Conservation (phyloP, 2,329 filamentous ascomycete genomes). For the Rhynchosporium agropyri region DNA sequence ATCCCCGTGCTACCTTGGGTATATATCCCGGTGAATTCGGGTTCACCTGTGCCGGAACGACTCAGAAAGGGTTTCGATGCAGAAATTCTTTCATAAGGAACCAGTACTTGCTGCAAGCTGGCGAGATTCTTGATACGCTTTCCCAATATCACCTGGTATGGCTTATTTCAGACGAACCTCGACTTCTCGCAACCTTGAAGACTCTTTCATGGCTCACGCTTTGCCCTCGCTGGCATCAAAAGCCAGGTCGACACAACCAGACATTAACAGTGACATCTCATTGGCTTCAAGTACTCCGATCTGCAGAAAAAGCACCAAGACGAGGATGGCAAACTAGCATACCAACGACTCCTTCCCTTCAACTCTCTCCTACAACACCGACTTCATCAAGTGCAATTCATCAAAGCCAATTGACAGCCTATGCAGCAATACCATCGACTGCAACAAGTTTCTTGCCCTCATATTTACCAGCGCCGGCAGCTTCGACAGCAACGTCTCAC, state of each 20-base stretch:
- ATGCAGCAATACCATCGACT: neutral
- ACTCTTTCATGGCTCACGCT: neutral
- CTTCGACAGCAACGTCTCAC: neutral
- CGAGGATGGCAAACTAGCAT: neutral
- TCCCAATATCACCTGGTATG: neutral
- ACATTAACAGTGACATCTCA: neutral
- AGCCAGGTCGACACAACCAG: neutral
- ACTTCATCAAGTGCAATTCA: neutral
- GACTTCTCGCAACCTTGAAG: neutral
- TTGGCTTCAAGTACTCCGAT: neutral
- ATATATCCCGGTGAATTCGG: slow-evolving; percentile 7
- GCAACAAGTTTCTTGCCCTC: neutral
- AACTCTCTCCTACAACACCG: neutral
- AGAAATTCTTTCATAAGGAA: neutral
- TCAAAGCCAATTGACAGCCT: neutral
- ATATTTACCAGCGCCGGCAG: neutral
- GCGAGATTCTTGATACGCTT: neutral
- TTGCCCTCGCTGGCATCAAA: slow-evolving; percentile 10
- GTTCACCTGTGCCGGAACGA: slow-evolving; percentile 5
- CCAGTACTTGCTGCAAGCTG: neutral
- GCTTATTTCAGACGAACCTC: neutral
- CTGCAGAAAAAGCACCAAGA: neutral
- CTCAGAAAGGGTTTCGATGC: neutral
- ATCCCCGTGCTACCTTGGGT: slow-evolving; percentile 11
- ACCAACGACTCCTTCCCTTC: neutral